A percentile compares a stretch with the other conserved stretches of the same genome.
These are phyloP conservation scores for Quillaja saponaria DNA, from an alignment of 306 rosid species.

Conservation along the genomic window DNA sequence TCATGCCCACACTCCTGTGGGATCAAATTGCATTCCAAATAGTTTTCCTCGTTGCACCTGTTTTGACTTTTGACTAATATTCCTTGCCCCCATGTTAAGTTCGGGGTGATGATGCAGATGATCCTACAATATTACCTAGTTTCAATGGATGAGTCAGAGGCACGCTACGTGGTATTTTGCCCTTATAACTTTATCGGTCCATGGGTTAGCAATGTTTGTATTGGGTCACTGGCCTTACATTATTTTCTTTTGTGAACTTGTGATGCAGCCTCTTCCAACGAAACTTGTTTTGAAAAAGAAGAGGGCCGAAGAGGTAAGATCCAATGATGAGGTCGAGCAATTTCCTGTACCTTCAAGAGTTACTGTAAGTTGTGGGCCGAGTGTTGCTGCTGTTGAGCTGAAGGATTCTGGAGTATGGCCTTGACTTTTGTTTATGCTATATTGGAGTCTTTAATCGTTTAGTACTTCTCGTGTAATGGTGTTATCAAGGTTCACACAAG, in stretches of 20 bases:
- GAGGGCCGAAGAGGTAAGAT: constrained; percentile 89
- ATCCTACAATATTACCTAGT: constrained; percentile 82
- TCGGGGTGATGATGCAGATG: constrained; percentile 81
- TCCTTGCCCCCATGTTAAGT: constrained; percentile 46
- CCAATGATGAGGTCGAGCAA: constrained; percentile 81
- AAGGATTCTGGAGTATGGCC: constrained; percentile 75
- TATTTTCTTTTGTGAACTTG: constrained; percentile 30
- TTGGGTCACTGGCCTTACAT: constrained; percentile 10
- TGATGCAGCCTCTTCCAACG: constrained; percentile 88
- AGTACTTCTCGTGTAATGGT: constrained; percentile 14
- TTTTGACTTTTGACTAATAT: constrained; percentile 21
- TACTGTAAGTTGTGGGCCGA: constrained; percentile 74
- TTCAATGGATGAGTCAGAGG: constrained; percentile 79
- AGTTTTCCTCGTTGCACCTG: constrained; percentile 21
- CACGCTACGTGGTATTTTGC: constrained; percentile 75
- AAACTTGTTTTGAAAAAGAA: constrained; percentile 86
- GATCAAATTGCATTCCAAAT: not conserved
- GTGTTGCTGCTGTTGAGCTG: constrained; percentile 66
- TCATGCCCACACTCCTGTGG: no score
- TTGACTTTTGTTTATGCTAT: constrained; percentile 5
- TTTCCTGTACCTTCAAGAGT: constrained; percentile 78
- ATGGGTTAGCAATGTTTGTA: constrained; percentile 3
- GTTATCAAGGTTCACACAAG: constrained; percentile 60
- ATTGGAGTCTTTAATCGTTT: constrained; percentile 1
- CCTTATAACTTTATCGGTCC: constrained; percentile 7